Percentiles rank a stretch among this genome's conserved stretches.
phyloP scores from a whole-genome alignment of 345 rosid genomes.

The Hirschfeldia incana region DNA sequence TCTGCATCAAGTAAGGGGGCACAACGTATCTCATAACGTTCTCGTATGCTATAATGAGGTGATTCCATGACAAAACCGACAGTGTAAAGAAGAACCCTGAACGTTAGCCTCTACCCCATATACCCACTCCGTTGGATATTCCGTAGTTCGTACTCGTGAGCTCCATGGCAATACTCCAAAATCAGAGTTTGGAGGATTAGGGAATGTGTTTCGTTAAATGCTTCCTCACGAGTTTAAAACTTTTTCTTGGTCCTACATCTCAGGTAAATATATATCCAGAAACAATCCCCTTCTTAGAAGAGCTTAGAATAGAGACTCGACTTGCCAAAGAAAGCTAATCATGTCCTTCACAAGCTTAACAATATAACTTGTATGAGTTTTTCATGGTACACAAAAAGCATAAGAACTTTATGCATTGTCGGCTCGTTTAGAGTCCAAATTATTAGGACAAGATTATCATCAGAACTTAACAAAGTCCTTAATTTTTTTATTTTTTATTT shows the following conservation, averaged over 20 bases:
- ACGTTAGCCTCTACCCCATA: constrained; percentile 84
- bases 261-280: constrained; percentile 9
- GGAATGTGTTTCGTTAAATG: background rate
- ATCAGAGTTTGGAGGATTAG: background rate
- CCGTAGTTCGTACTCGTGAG: constrained; percentile 58
- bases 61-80: constrained; percentile 68
- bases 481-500: too few species aligned
- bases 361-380: background rate
- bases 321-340: background rate
- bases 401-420: background rate
- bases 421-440: background rate
- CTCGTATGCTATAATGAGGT: constrained; percentile 56
- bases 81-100: constrained; percentile 90
- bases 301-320: background rate
- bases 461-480: too few species aligned
- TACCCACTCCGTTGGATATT: constrained; percentile 62
- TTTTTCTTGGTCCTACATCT: background rate
- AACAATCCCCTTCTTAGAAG: background rate
- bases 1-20: constrained; percentile 52
- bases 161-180: constrained; percentile 87
- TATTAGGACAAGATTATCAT: too few species aligned
- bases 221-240: background rate
- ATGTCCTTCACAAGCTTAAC: background rate
- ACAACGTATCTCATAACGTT: constrained; percentile 61
- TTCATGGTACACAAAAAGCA: background rate